A percentile compares a stretch with the other conserved stretches of the same genome.
These are phyloP conservation scores for Penicillium salamii DNA, from an alignment of 495 filamentous ascomycete genomes.

Conservation along the genomic window DNA sequence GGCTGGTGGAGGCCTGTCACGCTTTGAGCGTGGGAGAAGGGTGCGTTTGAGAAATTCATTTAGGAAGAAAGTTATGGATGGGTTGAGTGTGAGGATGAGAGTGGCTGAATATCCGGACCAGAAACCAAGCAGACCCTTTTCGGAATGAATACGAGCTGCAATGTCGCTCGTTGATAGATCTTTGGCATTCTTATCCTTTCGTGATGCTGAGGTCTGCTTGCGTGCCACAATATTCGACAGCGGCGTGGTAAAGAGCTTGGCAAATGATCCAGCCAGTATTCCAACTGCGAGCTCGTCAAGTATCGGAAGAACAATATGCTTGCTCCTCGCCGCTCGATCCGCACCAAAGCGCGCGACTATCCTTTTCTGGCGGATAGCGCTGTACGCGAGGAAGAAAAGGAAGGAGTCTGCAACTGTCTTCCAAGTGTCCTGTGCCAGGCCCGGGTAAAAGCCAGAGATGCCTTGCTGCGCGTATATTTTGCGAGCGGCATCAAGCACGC, in stretches of 20 bases:
- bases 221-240: conserved; percentile 80
- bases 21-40: conserved; percentile 47
- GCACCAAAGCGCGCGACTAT: conserved; percentile 40
- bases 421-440: conserved; percentile 65
- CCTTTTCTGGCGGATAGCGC: conserved; percentile 61
- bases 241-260: conserved; percentile 77
- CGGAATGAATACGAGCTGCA: conserved; percentile 57
- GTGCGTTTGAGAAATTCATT: conserved; percentile 66
- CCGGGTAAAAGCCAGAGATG: conserved; percentile 68
- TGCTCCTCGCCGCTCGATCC: conserved; percentile 34
- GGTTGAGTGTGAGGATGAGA: conserved; percentile 80
- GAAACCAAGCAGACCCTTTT: conserved; percentile 74
- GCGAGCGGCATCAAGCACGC: conserved; percentile 63
- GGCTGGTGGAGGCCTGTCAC: conserved; percentile 50
- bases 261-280: conserved; percentile 71
- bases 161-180: conserved; percentile 51
- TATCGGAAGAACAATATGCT: conserved; percentile 52
- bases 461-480: conserved; percentile 74
- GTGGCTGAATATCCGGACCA: conserved; percentile 90
- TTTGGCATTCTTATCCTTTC: conserved; percentile 10
- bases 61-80: conserved; percentile 80
- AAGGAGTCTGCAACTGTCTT: conserved; percentile 76
- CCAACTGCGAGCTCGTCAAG: conserved; percentile 77
- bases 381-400: conserved; percentile 84
- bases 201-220: conserved; percentile 66